Conservation (phyloP, 495 filamentous ascomycete species). For the Podospora comata region DNA sequence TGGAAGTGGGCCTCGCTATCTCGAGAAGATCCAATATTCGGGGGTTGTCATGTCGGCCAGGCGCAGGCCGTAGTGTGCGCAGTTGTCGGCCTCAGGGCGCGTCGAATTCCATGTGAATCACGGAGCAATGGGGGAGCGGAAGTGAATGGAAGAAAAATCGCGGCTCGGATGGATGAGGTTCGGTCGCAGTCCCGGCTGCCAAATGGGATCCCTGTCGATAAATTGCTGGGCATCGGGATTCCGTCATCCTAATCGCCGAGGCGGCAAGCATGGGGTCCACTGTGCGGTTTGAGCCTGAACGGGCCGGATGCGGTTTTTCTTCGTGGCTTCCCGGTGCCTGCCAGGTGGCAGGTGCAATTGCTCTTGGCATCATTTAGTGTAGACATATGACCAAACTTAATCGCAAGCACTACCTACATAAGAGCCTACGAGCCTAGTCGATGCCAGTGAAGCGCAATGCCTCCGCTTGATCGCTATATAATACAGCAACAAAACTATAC, state of each 20-base stretch:
- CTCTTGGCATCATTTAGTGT: background rate
- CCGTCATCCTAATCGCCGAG: slow-evolving; percentile 23
- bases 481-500: background rate
- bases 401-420: background rate
- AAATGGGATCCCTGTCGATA: slow-evolving; percentile 12
- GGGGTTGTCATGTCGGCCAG: slow-evolving; percentile 27
- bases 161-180: slow-evolving; percentile 19
- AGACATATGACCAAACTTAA: background rate
- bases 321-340: slow-evolving; percentile 5
- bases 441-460: background rate
- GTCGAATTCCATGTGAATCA: slow-evolving; percentile 17
- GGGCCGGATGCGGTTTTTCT: slow-evolving; percentile 16
- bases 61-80: slow-evolving; percentile 11
- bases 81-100: slow-evolving; percentile 19
- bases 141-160: slow-evolving; percentile 18
- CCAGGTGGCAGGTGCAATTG: background rate
- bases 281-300: slow-evolving; percentile 5
- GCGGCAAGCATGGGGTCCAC: background rate
- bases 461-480: background rate
- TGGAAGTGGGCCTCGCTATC: slow-evolving; percentile 17
- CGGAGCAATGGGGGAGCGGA: slow-evolving; percentile 5
- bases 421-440: background rate
- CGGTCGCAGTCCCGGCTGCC: slow-evolving; percentile 9
- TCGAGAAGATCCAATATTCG: slow-evolving; percentile 15
- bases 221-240: slow-evolving; percentile 21